Base-by-base conservation (phyloP, 768 basidiomycete species). In the Boletus insuetus region DNA sequence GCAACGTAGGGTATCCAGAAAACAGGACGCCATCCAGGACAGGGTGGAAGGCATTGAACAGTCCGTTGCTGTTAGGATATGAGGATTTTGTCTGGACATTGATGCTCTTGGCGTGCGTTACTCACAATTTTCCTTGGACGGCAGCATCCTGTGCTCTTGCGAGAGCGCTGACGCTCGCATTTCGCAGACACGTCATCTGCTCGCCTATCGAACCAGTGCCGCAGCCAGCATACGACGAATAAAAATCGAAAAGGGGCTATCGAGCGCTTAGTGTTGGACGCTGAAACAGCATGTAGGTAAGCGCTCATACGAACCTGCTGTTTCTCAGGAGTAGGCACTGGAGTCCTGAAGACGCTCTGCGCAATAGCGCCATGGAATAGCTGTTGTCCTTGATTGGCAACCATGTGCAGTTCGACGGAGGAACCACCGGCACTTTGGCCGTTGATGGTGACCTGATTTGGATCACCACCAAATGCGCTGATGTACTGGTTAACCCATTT, bases 361-460 rank as follows among this genome's bases (percentile, higher is more conserved):
- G 78, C 81, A 58, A 87, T 86, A 10, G 80, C 85, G 13, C 73
- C 73, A 12, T 72, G 69, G 66, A 86, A 87, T 10, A 84, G 62
- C 17, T 64, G 54, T 46, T 73, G 64, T 19, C 66, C 68, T 24
- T 64, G 62, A 45, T 76, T 71, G 2, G 80, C 79, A 5, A 82
- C 73, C 40, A 86, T 72, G 58, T 84, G 82, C n/a, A 87, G 70
- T 62, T 82, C 81, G 4, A 85, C 77, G 0, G 80, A 82, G 26
- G 76, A 67, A 1, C 75, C 82, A 17, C 83, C 83, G 0, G 82
- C 82, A 56, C 83, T 84, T 61, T 87, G 72, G 1, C 85, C 86
- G 53, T 82, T 82, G 64, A 84, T 79, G 3, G 75, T 79, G 37
- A 80, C 73, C 16, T 62, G 62, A 17, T 40, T 54, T 2, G 73